Conservation (phyloP, 2,329 filamentous ascomycete species). For the Cytospora paraplurivora region DNA sequence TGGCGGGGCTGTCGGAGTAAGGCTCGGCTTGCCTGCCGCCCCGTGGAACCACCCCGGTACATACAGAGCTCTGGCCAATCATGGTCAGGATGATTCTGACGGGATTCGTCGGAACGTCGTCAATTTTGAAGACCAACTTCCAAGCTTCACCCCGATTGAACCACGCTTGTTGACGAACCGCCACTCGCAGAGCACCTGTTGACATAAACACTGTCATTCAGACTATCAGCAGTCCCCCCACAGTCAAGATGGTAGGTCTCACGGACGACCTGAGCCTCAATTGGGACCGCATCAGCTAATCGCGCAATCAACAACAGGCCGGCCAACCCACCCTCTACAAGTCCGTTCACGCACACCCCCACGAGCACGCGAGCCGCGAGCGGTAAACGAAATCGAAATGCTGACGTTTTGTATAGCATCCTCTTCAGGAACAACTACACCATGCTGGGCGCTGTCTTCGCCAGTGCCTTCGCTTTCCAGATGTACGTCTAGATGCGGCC, state of each 20-base stretch:
- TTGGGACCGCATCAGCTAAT: constrained; percentile 36
- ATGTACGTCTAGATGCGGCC: constrained; percentile 65
- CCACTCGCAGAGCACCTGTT: constrained; percentile 17
- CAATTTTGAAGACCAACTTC: constrained; percentile 26
- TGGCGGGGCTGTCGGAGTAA: constrained; percentile 12
- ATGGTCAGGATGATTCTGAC: constrained; percentile 22
- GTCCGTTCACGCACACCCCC: constrained; percentile 26
- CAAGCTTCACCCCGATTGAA: constrained; percentile 19
- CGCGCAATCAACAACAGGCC: constrained; percentile 42
- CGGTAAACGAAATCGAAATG: neutral
- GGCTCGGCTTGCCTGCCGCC: constrained; percentile 1
- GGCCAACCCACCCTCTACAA: constrained; percentile 36
- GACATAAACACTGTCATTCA: constrained; percentile 16
- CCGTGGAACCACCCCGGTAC: constrained; percentile 13
- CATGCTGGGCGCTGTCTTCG: constrained; percentile 87
- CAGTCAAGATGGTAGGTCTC: constrained; percentile 60
- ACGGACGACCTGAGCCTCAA: constrained; percentile 16
- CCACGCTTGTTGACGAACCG: constrained; percentile 25
- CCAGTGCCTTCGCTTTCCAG: constrained; percentile 85
- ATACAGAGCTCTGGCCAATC: constrained; percentile 28
- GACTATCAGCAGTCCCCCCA: constrained; percentile 15
- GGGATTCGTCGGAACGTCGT: constrained; percentile 26
- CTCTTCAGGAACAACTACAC: constrained; percentile 84
- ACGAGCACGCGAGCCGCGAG: neutral
- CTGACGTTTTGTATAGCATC: constrained; percentile 55